phyloP scores from a whole-genome alignment of 176 grass and related monocot genomes.

The Chrysopogon serrulatus region DNA sequence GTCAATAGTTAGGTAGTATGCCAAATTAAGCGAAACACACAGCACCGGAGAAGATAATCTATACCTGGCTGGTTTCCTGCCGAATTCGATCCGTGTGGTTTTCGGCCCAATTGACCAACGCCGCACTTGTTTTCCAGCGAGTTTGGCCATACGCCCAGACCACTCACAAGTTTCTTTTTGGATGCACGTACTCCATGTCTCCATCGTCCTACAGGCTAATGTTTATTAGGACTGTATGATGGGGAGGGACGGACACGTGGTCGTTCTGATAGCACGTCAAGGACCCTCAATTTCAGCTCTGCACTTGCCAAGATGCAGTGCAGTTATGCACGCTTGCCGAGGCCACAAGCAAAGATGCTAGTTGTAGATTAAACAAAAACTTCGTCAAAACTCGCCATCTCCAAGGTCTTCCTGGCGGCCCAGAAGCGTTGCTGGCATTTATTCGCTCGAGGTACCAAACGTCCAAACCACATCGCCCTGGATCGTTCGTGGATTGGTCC shows the following conservation, averaged over 20 bases:
- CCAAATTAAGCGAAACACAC: background rate
- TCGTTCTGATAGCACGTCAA: slow-evolving; percentile 9
- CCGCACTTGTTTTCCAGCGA: background rate
- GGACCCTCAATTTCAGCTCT: background rate
- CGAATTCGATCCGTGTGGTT: background rate
- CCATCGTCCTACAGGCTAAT: background rate
- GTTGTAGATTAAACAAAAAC: background rate
- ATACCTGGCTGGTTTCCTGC: slow-evolving; percentile 2
- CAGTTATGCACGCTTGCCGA: background rate
- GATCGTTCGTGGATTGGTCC: no score
- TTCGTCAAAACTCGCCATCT: background rate
- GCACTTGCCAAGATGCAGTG: background rate
- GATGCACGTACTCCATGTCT: background rate
- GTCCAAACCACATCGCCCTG: no score
- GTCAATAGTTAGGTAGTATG: background rate
- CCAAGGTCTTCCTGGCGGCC: background rate
- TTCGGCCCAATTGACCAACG: background rate
- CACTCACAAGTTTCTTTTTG: background rate
- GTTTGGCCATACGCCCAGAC: background rate
- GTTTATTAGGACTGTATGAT: background rate
- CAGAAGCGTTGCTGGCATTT: background rate
- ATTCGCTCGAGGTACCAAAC: slow-evolving; percentile 24
- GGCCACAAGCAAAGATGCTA: background rate
- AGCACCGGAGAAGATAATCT: background rate
- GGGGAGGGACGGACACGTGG: background rate